Evolutionary conservation across 2,329 filamentous ascomycete genomes (phyloP).

Genomic region (Phialophora verrucosa): DNA sequence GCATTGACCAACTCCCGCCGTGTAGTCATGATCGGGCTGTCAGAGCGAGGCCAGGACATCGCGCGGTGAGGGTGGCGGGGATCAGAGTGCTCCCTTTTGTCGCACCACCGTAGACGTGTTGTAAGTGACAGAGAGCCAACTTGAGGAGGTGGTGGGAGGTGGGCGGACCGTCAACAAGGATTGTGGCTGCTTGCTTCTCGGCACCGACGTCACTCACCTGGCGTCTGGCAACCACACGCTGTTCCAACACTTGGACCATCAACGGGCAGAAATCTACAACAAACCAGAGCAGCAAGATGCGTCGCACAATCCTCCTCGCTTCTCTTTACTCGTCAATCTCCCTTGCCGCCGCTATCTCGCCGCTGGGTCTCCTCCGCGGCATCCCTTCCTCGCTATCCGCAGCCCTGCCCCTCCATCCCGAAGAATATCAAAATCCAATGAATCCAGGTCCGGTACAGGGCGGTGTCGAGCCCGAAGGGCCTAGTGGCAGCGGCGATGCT

Average conservation of each 20-base stretch:
- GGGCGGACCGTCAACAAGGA: background rate
- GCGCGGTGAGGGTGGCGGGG: no score
- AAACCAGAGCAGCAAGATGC: slow-evolving; percentile 18
- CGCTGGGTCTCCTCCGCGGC: slow-evolving; percentile 22
- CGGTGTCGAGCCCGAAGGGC: slow-evolving; percentile 2
- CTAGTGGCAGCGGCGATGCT: slow-evolving; percentile 23
- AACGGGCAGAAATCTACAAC: background rate
- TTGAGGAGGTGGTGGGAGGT: background rate
- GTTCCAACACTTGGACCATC: background rate
- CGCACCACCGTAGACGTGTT: background rate
- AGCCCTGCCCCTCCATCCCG: slow-evolving; percentile 2
- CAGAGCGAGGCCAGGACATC: background rate
- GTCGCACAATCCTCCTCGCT: slow-evolving; percentile 22
- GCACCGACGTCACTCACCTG: background rate
- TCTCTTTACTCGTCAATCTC: slow-evolving; percentile 28
- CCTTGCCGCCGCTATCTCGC: slow-evolving; percentile 25
- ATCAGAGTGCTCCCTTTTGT: no score
- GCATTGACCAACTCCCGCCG: no score
- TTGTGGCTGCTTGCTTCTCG: background rate
- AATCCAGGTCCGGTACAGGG: slow-evolving; percentile 31
- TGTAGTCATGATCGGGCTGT: background rate
- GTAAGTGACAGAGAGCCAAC: background rate
- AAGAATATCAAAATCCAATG: slow-evolving; percentile 28
- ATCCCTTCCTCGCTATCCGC: background rate
- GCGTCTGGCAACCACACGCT: background rate